phyloP scores from a whole-genome alignment of 1,139 yeast genomes.

The Pichia cactophila region DNA sequence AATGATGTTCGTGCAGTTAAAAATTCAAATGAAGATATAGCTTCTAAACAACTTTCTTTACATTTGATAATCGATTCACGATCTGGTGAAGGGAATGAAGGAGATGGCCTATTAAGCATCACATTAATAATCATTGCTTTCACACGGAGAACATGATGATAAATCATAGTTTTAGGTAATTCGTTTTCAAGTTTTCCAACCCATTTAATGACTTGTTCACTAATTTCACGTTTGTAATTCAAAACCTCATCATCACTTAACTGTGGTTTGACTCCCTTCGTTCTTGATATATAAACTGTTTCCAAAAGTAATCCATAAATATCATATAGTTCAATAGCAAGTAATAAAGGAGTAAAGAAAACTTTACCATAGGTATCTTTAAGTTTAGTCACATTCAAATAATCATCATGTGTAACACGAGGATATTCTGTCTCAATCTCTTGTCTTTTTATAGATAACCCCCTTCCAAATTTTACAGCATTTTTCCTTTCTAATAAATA shows the following conservation, averaged over 20 bases:
- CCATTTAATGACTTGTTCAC: constrained; percentile 13
- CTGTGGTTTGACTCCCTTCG: constrained; percentile 15
- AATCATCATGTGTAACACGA: constrained; percentile 14
- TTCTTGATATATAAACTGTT: constrained; percentile 19
- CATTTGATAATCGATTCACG: constrained; percentile 12
- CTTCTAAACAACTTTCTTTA: constrained; percentile 14
- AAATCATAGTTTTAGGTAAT: constrained; percentile 11
- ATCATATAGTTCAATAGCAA: constrained; percentile 14
- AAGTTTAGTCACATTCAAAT: constrained; percentile 7
- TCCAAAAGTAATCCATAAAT: constrained; percentile 21
- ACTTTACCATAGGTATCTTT: constrained; percentile 12
- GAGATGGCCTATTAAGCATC: constrained; percentile 21
- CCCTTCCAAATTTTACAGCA: constrained; percentile 21
- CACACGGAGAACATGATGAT: constrained; percentile 17
- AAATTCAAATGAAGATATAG: constrained; percentile 12
- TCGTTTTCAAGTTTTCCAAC: constrained; percentile 14
- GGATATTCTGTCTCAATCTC: constrained; percentile 20
- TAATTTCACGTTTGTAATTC: constrained; percentile 9
- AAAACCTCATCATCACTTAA: constrained; percentile 14
- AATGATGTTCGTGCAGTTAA: constrained; percentile 7
- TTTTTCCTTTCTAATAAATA: constrained; percentile 18
- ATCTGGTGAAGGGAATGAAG: constrained; percentile 19
- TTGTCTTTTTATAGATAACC: constrained; percentile 17
- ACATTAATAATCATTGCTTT: constrained; percentile 17
- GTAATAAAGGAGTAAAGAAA: constrained; percentile 15